Evolutionary conservation across 306 rosid genomes (phyloP).

Genomic region (Vachellia collinsii): DNA sequence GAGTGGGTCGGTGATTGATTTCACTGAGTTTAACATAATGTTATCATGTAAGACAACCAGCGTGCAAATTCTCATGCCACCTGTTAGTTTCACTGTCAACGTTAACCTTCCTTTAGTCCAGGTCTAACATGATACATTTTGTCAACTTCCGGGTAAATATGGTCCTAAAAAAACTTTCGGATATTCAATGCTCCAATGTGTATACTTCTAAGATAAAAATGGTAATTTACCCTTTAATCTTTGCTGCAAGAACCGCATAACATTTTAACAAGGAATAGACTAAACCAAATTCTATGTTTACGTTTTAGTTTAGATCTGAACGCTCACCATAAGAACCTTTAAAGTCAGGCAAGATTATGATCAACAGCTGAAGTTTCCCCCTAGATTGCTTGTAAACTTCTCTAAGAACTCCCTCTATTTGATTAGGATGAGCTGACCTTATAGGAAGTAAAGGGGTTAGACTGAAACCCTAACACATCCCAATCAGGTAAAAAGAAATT

Average conservation of each 20-base stretch:
- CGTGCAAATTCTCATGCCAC: too few species aligned
- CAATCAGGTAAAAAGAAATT: background rate
- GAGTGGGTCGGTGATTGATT: too few species aligned
- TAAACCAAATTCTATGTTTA: background rate
- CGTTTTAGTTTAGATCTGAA: background rate
- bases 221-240: too few species aligned
- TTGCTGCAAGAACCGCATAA: conserved; percentile 43
- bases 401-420: conserved; percentile 48
- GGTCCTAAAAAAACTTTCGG: too few species aligned
- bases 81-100: too few species aligned
- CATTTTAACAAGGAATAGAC: background rate
- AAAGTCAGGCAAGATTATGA: conserved; percentile 71
- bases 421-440: background rate
- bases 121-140: too few species aligned
- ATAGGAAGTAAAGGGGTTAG: background rate
- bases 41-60: too few species aligned
- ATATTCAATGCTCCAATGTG: too few species aligned
- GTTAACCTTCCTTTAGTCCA: too few species aligned
- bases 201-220: too few species aligned
- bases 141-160: too few species aligned
- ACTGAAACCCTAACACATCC: conserved; percentile 45
- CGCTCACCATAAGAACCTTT: conserved; percentile 69
- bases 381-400: conserved; percentile 42
- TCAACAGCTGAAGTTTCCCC: conserved; percentile 55
- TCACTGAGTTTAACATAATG: too few species aligned